Evolutionary conservation across 495 filamentous ascomycete species (phyloP), one percentile per base, ranked within the genome.

Genomic region (Aspergillus olivimuriae): DNA sequence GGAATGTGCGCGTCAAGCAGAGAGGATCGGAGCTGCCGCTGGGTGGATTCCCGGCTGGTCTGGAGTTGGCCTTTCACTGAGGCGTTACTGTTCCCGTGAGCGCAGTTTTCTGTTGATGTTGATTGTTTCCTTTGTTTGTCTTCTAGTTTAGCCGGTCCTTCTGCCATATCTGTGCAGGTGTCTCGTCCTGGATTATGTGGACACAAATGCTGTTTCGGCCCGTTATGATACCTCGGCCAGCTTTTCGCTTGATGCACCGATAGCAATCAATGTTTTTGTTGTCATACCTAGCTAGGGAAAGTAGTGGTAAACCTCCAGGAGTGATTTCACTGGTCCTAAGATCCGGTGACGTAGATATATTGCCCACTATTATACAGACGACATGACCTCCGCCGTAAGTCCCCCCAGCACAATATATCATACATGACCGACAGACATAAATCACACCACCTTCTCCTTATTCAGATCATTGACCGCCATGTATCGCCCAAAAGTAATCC

Each of bases 391-490:
- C n/a, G n/a, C n/a, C 12, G 4, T 20, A 43, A 14, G 34, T 19
- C 32, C 28, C 40, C 40, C 26, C 18, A n/a, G n/a, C n/a, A n/a
- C n/a, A n/a, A n/a, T n/a, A n/a, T n/a, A n/a, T n/a, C n/a, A 28
- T 40, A 40, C 11, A 26, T 21, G 18, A 14, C 4, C 1, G 10
- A 28, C 30, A 19, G 33, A 39, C 23, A 45, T n/a, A 39, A n/a
- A 35, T 58, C 39, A 57, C 15, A 74, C 24, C 24, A 28, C 50
- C 51, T 65, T 77, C 65, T 86, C 87, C 53, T 80, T 68, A 58
- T 73, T 76, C 61, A 96, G 57, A 63, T 96, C 90, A 68, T 98
- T 98, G 2, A 98, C 76, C 47, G 86, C 77, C 92, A 98, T 97
- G 68, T 97, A 98, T 46, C 92, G 71, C 46, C 88, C 89, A 43